phyloP scores from a whole-genome alignment of 2,329 filamentous ascomycete species.

The Aspergillus transmontanensis region DNA sequence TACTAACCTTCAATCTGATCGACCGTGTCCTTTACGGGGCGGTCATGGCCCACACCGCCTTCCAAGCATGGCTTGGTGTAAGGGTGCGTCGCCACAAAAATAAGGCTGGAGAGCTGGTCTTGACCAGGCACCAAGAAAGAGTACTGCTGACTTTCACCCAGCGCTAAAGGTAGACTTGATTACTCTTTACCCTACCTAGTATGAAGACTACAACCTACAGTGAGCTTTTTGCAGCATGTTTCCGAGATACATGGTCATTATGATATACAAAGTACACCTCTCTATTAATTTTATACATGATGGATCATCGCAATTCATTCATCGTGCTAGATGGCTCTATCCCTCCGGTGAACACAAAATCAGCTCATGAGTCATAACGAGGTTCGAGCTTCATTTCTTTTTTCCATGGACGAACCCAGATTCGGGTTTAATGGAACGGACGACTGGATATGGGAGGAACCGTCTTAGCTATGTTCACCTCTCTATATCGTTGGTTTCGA shows the following conservation, averaged over 20 bases:
- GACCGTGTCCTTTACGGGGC: constrained; percentile 42
- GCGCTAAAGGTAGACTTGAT: neutral
- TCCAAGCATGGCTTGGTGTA: constrained; percentile 6
- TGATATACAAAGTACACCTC: neutral
- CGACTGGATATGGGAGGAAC: neutral
- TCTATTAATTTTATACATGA: constrained; percentile 2
- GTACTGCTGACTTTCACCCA: neutral
- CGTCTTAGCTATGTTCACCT: neutral
- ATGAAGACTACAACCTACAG: neutral
- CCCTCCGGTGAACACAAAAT: neutral
- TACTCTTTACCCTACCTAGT: neutral
- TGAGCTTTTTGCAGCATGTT: neutral
- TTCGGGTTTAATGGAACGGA: neutral
- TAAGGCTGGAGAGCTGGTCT: neutral
- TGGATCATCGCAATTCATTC: constrained; percentile 3
- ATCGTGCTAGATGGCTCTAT: constrained; percentile 6
- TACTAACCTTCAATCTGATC: constrained; percentile 33
- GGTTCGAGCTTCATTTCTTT: constrained; percentile 12
- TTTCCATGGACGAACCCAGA: neutral
- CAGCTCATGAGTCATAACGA: constrained; percentile 2
- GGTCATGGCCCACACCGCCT: constrained; percentile 30
- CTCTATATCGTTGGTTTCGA: neutral
- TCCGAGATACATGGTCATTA: neutral
- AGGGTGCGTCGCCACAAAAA: neutral
- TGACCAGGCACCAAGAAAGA: neutral